Conservation (phyloP, 352 stramenopile species). For the Phytopythium helicoides region DNA sequence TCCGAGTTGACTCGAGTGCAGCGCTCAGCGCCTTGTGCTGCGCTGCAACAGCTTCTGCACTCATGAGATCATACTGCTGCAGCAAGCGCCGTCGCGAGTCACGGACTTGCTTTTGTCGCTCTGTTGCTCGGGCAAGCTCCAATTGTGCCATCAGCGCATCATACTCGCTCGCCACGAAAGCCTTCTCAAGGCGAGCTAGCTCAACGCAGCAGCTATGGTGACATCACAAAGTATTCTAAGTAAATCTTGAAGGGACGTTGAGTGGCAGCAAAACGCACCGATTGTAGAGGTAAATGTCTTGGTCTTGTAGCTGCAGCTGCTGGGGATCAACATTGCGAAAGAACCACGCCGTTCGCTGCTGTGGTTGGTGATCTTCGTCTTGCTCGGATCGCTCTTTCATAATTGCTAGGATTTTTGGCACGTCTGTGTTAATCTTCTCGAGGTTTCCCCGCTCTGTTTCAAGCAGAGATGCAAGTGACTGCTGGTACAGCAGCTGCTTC, state of each 20-base stretch:
- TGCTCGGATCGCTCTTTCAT: background rate
- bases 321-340: conserved; percentile 27
- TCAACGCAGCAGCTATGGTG: conserved; percentile 28
- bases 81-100: conserved; percentile 15
- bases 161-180: conserved; percentile 26
- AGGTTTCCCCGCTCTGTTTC: conserved; percentile 19
- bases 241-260: background rate
- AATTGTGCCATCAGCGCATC: conserved; percentile 32
- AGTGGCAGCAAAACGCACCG: conserved; percentile 18
- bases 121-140: conserved; percentile 22
- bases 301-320: conserved; percentile 29
- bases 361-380: background rate
- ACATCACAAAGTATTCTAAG: background rate
- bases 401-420: conserved; percentile 12
- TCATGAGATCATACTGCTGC: conserved; percentile 45
- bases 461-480: conserved; percentile 17
- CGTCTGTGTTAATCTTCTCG: conserved; percentile 14
- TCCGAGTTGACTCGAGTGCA: conserved; percentile 19
- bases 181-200: conserved; percentile 29
- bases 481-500: conserved; percentile 29
- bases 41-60: conserved; percentile 5
- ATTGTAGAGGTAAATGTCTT: conserved; percentile 42
- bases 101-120: conserved; percentile 13
- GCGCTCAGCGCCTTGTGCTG: conserved; percentile 8
- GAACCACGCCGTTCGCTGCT: conserved; percentile 20